These are phyloP conservation scores for Marchantia paleacea DNA, from an alignment of 225 moss, liverwort and hornwort genomes.

Conservation along the genomic window DNA sequence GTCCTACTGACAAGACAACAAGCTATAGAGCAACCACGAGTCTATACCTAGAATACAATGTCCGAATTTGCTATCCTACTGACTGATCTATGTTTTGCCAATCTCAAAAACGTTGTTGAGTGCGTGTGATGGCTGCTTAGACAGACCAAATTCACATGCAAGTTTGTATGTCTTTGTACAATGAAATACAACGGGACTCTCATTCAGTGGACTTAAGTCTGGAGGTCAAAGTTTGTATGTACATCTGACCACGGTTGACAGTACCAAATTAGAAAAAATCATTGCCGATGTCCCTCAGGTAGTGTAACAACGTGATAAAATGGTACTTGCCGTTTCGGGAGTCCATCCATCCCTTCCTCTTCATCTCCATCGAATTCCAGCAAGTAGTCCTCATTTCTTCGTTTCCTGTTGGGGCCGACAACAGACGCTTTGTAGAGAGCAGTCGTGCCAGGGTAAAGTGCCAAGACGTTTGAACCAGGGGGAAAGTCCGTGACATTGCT, in stretches of 20 bases:
- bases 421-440: slow-evolving; percentile 92
- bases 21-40: slow-evolving; percentile 3
- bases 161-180: slow-evolving; percentile 9
- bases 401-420: slow-evolving; percentile 61
- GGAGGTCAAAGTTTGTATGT: slow-evolving; percentile 2
- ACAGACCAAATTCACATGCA: neutral
- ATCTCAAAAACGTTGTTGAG: neutral
- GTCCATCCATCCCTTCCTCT: slow-evolving; percentile 77
- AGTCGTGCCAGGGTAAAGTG: slow-evolving; percentile 89
- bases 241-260: slow-evolving; percentile 3
- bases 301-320: slow-evolving; percentile 69
- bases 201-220: neutral
- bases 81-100: neutral
- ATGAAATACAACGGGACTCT: neutral
- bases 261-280: slow-evolving; percentile 29
- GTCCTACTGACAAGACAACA: neutral
- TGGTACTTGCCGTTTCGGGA: slow-evolving; percentile 61
- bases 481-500: slow-evolving; percentile 57
- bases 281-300: slow-evolving; percentile 85
- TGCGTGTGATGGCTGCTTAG: neutral
- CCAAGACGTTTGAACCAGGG: slow-evolving; percentile 68
- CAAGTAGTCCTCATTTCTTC: slow-evolving; percentile 53
- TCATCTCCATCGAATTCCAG: slow-evolving; percentile 90
- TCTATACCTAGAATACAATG: slow-evolving; percentile 9
- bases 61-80: slow-evolving; percentile 1